Base-by-base conservation (phyloP, 805 yeast genomes). In the Kluyveromyces aestuarii region DNA sequence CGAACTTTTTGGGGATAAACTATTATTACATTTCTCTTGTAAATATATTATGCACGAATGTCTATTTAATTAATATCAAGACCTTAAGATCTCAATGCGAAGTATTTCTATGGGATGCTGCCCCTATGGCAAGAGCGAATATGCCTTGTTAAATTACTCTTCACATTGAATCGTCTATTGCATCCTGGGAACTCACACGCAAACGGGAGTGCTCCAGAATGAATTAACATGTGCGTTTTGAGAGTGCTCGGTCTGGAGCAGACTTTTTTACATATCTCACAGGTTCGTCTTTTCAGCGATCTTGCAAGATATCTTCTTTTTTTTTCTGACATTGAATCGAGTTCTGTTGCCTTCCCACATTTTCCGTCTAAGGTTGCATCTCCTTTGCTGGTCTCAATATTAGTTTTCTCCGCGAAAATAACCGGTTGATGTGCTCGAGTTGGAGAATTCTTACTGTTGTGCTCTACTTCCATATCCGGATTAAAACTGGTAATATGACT, bases 161-260 rank as follows among this genome's bases (percentile, higher is more conserved):
- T 76, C n/a, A 88, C 87, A 8, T 81, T 77, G 61, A 87, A 87
- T 6, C 73, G 54, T 55, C 81, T 78, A 0, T 79, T 79, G 66
- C 95, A 87, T 17, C 74, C 76, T 0, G 68, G 69, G 78, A 82
- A 81, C 14, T 62, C 60, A 58, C 86, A 81, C 46, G 65, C 63
- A 59, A 76, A 81, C 7, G 87, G 87, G 59, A 79, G 80, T 57
- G 80, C 85, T 6, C 86, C 86, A 0, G 86, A 80, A 62, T 87
- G 95, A 2, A 84, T 81, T 54, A 84, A 77, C 56, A 76, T 70
- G 62, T 86, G 95, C 6, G 87, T 84, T 48, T 81, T 82, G 48
- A 86, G 68, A 0, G 90, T 85, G n/a, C 87, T 81, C 4, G 91
- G 85, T 57, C 91, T 75, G 53, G 82, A 81, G 66, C 86, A 84